phyloP scores from a whole-genome alignment of 2,329 filamentous ascomycete genomes.

The Alternaria solani region DNA sequence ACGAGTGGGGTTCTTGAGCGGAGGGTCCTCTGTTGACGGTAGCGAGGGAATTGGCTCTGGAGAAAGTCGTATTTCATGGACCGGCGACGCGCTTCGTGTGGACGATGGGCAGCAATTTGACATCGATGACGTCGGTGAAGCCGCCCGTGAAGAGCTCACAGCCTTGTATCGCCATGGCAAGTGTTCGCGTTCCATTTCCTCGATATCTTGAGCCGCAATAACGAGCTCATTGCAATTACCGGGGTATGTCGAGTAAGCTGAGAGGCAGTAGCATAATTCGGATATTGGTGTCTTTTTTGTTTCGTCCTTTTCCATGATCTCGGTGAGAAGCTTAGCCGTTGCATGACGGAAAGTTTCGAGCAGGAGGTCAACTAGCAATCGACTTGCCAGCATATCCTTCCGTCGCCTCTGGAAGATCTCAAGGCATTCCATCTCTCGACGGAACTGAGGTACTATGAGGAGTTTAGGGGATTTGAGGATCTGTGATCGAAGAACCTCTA shows the following conservation, averaged over 20 bases:
- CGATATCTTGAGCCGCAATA: background rate
- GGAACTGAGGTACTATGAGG: background rate
- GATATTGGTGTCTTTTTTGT: background rate
- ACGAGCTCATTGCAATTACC: background rate
- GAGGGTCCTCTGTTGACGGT: background rate
- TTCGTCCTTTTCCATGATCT: background rate
- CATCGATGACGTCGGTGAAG: background rate
- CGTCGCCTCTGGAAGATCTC: background rate
- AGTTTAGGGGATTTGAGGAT: background rate
- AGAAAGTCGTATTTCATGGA: background rate
- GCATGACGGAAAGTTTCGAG: background rate
- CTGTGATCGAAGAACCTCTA: background rate
- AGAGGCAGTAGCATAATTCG: background rate
- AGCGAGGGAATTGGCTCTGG: background rate
- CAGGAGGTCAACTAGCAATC: background rate
- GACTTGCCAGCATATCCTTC: no score
- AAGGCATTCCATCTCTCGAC: background rate
- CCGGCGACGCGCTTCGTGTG: background rate
- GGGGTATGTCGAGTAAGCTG: background rate
- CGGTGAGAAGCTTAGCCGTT: background rate
- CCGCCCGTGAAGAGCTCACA: background rate
- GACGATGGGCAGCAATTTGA: background rate
- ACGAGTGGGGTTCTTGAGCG: background rate
- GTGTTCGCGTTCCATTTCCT: background rate
- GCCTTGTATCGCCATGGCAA: background rate